Base-by-base conservation (phyloP, 2,329 filamentous ascomycete species). In the Phaeosphaeria sp. region DNA sequence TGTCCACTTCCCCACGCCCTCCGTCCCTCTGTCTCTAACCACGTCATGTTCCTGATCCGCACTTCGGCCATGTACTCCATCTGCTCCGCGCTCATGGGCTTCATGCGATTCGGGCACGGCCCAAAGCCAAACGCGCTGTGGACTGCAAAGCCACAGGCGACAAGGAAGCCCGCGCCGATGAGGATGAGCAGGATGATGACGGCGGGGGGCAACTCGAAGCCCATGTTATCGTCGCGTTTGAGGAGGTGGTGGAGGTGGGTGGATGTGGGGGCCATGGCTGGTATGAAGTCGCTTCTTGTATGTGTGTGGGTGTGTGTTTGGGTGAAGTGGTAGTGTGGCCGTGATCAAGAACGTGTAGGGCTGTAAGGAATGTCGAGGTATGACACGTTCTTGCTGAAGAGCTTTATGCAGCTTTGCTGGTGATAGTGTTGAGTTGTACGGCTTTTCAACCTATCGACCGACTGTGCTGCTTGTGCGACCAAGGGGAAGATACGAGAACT, bases 1-100 rank as follows among this genome's bases (percentile, higher is more conserved):
- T 11, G 6, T 15, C 30, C 30, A 6, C 30, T 36, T 15, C 30
- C 30, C 30, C 30, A 36, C 30, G 9, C 11, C 30, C 46, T 30
- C 22, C 36, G 20, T 4, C 43, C 43, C 43, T 54, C 52, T 20
- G 20, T 41, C 18, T 62, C 63, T 43, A 71, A 23, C 0, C n/a
- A 30, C 1, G 62, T 48, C 51, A 66, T 52, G 36, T 68, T 69
- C 46, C 62, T 46, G 0, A 55, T 39, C 27, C 63, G 46, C 13
- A 71, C 67, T 39, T 65, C 65, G 2, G 64, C 57, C 68, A 71
- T 71, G 25, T 71, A 71, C 15, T 61, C 56, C 18, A 57, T 57
- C 42, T 71, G 68, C n/a, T 59, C 64, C 3, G 20, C 42, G 1
- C 52, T 56, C 17, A 56, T 44, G 0, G 53, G 58, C 50, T 60